A percentile compares a stretch with the other conserved stretches of the same genome.
phyloP scores from a whole-genome alignment of 352 stramenopile species.

The Phytophthora pseudosyringae region DNA sequence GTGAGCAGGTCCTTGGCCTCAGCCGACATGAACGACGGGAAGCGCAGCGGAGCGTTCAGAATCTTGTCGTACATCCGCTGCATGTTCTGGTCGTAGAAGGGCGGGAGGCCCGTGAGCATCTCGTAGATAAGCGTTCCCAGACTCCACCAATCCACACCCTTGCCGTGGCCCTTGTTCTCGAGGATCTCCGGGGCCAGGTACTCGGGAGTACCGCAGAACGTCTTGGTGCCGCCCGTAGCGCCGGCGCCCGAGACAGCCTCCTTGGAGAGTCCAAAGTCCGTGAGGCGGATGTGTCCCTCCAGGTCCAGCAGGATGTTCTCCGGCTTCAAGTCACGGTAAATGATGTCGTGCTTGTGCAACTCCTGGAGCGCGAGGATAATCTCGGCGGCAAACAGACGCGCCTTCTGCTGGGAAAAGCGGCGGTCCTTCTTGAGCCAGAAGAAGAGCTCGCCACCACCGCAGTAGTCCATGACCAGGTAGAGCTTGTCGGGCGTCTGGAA shows the following conservation, averaged over 20 bases:
- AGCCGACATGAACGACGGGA: slow-evolving; percentile 91
- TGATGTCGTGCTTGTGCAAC: slow-evolving; percentile 95
- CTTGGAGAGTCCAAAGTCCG: slow-evolving; percentile 96
- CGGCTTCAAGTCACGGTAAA: slow-evolving; percentile 97
- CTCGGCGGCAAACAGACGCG: slow-evolving; percentile 93
- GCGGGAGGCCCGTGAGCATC: slow-evolving; percentile 92
- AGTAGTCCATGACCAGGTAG: slow-evolving; percentile 96
- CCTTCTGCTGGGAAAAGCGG: slow-evolving; percentile 93
- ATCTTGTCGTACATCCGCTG: slow-evolving; percentile 96
- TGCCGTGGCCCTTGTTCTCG: slow-evolving; percentile 94
- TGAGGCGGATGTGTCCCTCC: slow-evolving; percentile 94
- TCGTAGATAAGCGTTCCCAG: slow-evolving; percentile 95
- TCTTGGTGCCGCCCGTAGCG: slow-evolving; percentile 85
- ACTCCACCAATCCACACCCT: slow-evolving; percentile 91
- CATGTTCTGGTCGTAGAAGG: slow-evolving; percentile 96
- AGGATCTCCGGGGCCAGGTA: slow-evolving; percentile 96
- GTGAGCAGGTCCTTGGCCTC: slow-evolving; percentile 89
- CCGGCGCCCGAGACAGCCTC: slow-evolving; percentile 88
- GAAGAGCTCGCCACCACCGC: slow-evolving; percentile 94
- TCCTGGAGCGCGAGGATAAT: slow-evolving; percentile 94
- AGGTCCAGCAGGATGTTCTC: slow-evolving; percentile 96
- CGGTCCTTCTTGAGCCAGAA: slow-evolving; percentile 96
- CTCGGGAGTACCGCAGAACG: slow-evolving; percentile 94
- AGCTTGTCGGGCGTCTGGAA: slow-evolving; percentile 94
- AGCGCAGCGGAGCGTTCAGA: slow-evolving; percentile 88